phyloP scores from a whole-genome alignment of 2,329 filamentous ascomycete species.

The Colletotrichum tanaceti region DNA sequence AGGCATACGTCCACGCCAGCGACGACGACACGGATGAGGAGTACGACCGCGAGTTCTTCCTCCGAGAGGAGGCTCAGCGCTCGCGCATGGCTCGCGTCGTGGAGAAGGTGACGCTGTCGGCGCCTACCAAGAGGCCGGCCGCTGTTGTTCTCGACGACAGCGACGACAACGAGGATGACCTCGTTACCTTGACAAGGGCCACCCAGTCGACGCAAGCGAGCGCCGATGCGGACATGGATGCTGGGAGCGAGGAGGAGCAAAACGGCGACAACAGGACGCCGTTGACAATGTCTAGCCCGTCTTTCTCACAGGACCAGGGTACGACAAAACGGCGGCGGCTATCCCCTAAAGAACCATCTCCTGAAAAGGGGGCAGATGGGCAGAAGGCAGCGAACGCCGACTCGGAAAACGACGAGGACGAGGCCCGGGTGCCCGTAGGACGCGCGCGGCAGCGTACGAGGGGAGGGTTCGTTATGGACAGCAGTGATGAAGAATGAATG shows the following conservation, averaged over 20 bases:
- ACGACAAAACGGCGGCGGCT: conserved; percentile 29
- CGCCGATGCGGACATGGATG: conserved; percentile 46
- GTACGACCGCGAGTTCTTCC: conserved; percentile 79
- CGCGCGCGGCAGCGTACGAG: conserved; percentile 58
- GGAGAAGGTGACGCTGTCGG: conserved; percentile 42
- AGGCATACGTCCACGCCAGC: conserved; percentile 81
- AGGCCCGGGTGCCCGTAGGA: conserved; percentile 51
- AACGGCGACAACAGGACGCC: conserved; percentile 17
- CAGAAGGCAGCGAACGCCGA: conserved; percentile 41
- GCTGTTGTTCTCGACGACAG: conserved; percentile 44
- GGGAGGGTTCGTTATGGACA: conserved; percentile 69
- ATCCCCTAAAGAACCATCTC: conserved; percentile 3
- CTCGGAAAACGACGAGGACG: conserved; percentile 51
- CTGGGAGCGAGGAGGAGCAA: conserved; percentile 34
- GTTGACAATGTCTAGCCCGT: conserved; percentile 26
- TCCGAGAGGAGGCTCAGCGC: conserved; percentile 70
- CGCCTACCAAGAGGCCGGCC: conserved; percentile 47
- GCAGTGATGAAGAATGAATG: conserved; percentile 65
- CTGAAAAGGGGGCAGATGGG: conserved; percentile 25
- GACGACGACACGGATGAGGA: conserved; percentile 92
- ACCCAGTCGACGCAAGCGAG: conserved; percentile 30
- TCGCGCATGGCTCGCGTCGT: conserved; percentile 54
- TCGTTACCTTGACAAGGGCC: conserved; percentile 39
- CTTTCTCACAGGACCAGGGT: conserved; percentile 32
- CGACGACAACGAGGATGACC: conserved; percentile 42